Conservation (phyloP, 129 eudicot genomes). For the Escallonia rubra region DNA sequence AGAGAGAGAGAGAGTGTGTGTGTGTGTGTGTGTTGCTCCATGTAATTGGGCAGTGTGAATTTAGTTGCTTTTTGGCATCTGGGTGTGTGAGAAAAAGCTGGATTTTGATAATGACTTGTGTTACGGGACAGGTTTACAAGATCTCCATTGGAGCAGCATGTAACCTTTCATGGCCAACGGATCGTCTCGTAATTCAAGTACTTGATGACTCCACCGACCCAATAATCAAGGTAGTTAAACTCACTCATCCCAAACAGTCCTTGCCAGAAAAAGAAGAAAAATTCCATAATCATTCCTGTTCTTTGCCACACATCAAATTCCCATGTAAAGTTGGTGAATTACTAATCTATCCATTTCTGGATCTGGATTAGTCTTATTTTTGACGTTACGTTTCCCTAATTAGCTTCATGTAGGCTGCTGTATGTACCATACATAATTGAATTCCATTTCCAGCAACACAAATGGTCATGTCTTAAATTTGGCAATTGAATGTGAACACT, state of each 20-base stretch:
- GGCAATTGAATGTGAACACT: too few species aligned
- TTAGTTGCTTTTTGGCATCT: slow-evolving; percentile 2
- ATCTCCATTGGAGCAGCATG: slow-evolving; percentile 94
- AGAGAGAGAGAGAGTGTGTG: background rate
- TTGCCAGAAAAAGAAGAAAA: background rate
- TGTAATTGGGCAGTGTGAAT: slow-evolving; percentile 1
- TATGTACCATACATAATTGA: too few species aligned
- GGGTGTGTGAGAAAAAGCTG: slow-evolving; percentile 5
- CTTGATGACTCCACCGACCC: slow-evolving; percentile 94
- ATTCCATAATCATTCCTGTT: too few species aligned
- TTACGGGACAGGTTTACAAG: slow-evolving; percentile 69
- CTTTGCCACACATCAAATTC: too few species aligned
- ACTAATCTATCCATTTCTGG: too few species aligned
- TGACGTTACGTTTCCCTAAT: too few species aligned
- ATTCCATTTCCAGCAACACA: too few species aligned
- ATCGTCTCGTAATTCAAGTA: slow-evolving; percentile 89
- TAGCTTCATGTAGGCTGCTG: too few species aligned
- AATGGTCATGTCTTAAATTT: too few species aligned
- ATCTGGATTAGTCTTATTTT: too few species aligned
- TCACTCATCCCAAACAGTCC: slow-evolving; percentile 12
- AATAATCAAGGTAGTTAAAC: slow-evolving; percentile 49
- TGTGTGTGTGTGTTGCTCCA: background rate
- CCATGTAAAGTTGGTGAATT: too few species aligned
- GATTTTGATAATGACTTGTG: background rate
- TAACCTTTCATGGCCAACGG: slow-evolving; percentile 83